Evolutionary conservation across 2,329 filamentous ascomycete species (phyloP).

Genomic region (Monosporascus cannonballus): DNA sequence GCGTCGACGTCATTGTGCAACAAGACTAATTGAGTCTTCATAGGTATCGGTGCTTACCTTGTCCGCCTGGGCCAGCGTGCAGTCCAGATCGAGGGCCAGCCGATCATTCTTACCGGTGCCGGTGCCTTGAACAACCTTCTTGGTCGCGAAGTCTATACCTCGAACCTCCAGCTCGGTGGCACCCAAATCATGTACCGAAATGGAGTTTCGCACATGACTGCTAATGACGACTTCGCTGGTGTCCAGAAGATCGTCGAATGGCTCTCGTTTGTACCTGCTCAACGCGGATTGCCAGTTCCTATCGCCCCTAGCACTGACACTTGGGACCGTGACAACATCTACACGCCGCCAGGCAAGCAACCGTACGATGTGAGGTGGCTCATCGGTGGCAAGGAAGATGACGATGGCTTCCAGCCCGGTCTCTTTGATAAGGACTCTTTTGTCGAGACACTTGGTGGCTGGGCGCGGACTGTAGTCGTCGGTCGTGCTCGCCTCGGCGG

Average conservation of each 20-base stretch:
- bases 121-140: constrained; percentile 97
- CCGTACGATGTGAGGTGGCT: constrained; percentile 91
- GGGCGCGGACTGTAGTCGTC: constrained; percentile 94
- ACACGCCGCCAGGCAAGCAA: constrained; percentile 75
- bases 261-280: constrained; percentile 95
- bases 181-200: constrained; percentile 99
- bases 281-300: constrained; percentile 88
- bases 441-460: constrained; percentile 91
- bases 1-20: constrained; percentile 5
- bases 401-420: constrained; percentile 80
- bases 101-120: constrained; percentile 96
- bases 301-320: constrained; percentile 77
- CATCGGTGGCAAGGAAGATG: constrained; percentile 81
- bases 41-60: constrained; percentile 93
- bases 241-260: constrained; percentile 97
- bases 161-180: constrained; percentile 96
- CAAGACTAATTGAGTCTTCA: constrained; percentile 24
- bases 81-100: constrained; percentile 97
- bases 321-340: constrained; percentile 91
- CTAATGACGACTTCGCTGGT: constrained; percentile 94
- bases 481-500: constrained; percentile 94
- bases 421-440: constrained; percentile 97
- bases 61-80: constrained; percentile 97
- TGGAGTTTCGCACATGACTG: constrained; percentile 98
- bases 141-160: constrained; percentile 96